Base-by-base conservation (phyloP, 2,329 filamentous ascomycete genomes). In the Cytospora chrysosperma region DNA sequence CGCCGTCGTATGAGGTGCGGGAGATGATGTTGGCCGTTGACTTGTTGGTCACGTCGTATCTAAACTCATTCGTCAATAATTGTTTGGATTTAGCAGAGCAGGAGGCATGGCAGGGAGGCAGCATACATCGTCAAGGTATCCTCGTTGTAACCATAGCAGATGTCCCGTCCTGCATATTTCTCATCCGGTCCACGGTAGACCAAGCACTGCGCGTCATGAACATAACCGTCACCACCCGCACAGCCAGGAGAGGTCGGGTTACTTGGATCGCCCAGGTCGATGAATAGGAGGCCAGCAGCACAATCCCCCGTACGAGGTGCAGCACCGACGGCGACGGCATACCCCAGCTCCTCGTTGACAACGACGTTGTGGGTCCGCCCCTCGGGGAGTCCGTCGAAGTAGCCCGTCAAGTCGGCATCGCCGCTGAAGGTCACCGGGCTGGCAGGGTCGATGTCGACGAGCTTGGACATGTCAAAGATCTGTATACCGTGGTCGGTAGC, bases 381-480 rank as follows among this genome's bases (percentile, higher is more conserved):
- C 9, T 72, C 37, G 3, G 69, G 58, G 65, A 73, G 65, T 8
- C 71, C 72, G 6, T 65, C 70, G 67, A 75, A 79, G 65, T 72
- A 73, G 0, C 74, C 74, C 0, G 75, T 73, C 2, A 79, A 69
- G 17, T 78, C 77, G 6, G 67, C 69, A 51, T 70, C 68, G 13
- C 70, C 71, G 67, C 69, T 70, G 54, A 77, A 79, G n/a, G 67
- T 68, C 61, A 69, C 70, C 34, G 73, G 77, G 19, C 72, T 74
- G 6, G 76, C 70, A 0, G 79, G 76, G 68, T 81, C 73, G 53
- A 84, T 68, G 27, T 72, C 72, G 34, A 81, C 71, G 3, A 85
- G 77, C 76, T 81, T 86, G 68, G 76, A 82, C 78, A 87, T 78
- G 70, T 88, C 85, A 67, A 88, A 88, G 70, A 88, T 82, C 71